A percentile compares a stretch with the other conserved stretches of the same genome.
Evolutionary conservation across 2,329 filamentous ascomycete species (phyloP).

Genomic region (Colletotrichum trifolii): DNA sequence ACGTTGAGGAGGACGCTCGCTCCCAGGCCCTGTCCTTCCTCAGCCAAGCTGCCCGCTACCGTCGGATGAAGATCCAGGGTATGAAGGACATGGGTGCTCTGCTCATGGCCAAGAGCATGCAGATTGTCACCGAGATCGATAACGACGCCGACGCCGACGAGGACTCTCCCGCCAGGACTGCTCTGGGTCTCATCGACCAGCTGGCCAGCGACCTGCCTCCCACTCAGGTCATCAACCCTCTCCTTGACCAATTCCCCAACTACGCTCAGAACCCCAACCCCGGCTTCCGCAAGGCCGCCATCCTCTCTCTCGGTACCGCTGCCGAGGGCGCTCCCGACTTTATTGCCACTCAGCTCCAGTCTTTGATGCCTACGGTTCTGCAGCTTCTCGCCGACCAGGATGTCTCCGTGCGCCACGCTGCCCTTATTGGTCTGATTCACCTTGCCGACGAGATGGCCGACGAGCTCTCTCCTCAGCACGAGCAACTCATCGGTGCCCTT

Average conservation of each 20-base stretch:
- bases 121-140: conserved; percentile 90
- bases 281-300: conserved; percentile 87
- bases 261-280: conserved; percentile 82
- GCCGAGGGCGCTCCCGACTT: conserved; percentile 98
- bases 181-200: conserved; percentile 88
- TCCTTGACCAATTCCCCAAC: conserved; percentile 85
- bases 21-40: conserved; percentile 93
- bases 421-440: conserved; percentile 87
- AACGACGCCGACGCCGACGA: conserved; percentile 80
- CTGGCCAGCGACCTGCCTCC: conserved; percentile 89
- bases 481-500: conserved; percentile 83
- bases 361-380: conserved; percentile 86
- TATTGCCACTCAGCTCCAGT: conserved; percentile 89
- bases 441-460: conserved; percentile 94
- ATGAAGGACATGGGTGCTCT: conserved; percentile 86
- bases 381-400: conserved; percentile 87
- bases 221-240: conserved; percentile 91
- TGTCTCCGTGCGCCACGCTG: conserved; percentile 84
- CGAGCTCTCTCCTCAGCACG: conserved; percentile 87
- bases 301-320: conserved; percentile 90
- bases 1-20: conserved; percentile 85
- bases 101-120: conserved; percentile 86
- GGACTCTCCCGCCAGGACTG: conserved; percentile 84
- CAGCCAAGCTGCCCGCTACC: conserved; percentile 90
- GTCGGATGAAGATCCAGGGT: conserved; percentile 94